Evolutionary conservation across 257 asterid genomes (phyloP), one percentile per base, ranked within the genome.

Genomic region (Buddleja alternifolia): DNA sequence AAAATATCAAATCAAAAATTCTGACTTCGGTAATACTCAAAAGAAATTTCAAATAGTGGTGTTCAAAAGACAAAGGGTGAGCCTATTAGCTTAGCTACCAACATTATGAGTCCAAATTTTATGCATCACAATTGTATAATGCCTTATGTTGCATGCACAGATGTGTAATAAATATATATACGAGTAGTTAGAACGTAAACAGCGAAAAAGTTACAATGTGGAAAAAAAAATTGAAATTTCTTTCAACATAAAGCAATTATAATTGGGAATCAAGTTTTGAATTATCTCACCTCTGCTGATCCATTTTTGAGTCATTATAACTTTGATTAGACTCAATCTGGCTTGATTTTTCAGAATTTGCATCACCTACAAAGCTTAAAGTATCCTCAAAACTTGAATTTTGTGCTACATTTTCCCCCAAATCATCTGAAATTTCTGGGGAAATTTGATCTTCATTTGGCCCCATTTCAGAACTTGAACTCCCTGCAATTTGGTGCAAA

Each of bases 261-360:
- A 50, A 17, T 3, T 25, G 19, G 16, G 0, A 1, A 17, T 6
- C 5, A n/a, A 9, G 25, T 5, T 12, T 12, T 23, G 25, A 17
- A 39, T 29, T 44, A 39, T 1, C 34, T 75, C 71, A 80, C 84
- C 84, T 73, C 25, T 58, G 66, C 45, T 67, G 74, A 58, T 75
- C 76, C 59, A 82, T 83, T 75, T 75, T 67, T 32, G 94, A 71
- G 67, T 77, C 69, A 24, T 82, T 67, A 12, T n/a, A 11, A 14
- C 55, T 51, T 40, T 75, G 78, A 47, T 46, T 10, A 8, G 44
- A 68, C 42, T 64, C 73, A 56, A n/a, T 1, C 6, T 17, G 40
- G 8, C 65, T 39, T 4, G 73, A 68, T 50, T 42, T 77, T 4
- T 63, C 73, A 16, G 45, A 64, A 47, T 56, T 19, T 2, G 23